Conservation (phyloP, 2,329 filamentous ascomycete genomes). For the Alternaria dauci region DNA sequence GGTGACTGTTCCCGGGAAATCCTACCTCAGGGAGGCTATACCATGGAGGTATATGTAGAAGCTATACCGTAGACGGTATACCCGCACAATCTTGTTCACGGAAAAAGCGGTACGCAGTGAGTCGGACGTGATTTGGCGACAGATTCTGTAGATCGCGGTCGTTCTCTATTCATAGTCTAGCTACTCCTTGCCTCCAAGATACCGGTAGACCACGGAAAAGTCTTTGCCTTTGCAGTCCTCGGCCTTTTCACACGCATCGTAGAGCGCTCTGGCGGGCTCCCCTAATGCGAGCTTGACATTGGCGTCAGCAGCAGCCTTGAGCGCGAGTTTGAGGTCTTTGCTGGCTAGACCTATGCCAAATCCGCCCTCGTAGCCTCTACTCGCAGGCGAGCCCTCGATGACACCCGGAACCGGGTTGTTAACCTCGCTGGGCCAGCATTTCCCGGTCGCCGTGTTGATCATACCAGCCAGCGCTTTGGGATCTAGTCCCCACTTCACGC, state of each 20-base stretch:
- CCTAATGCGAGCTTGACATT: conserved; percentile 58
- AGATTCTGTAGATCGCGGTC: too few species aligned
- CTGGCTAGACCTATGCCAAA: conserved; percentile 61
- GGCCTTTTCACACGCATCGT: conserved; percentile 55
- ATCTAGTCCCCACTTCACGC: conserved; percentile 69
- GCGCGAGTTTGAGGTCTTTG: conserved; percentile 60
- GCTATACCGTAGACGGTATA: too few species aligned
- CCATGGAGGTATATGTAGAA: too few species aligned
- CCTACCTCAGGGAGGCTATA: too few species aligned
- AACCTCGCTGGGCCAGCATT: conserved; percentile 93
- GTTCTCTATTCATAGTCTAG: not conserved
- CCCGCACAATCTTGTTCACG: too few species aligned
- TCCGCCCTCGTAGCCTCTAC: conserved; percentile 69
- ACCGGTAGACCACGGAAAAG: conserved; percentile 61
- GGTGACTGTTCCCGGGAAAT: too few species aligned
- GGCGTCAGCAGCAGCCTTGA: conserved; percentile 56
- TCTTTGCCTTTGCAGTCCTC: conserved; percentile 59
- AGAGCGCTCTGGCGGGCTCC: conserved; percentile 55
- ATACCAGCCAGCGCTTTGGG: conserved; percentile 77
- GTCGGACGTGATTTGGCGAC: too few species aligned
- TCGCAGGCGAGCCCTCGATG: conserved; percentile 76
- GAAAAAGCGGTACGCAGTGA: too few species aligned
- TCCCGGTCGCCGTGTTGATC: conserved; percentile 93
- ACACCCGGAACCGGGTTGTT: conserved; percentile 96
- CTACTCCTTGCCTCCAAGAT: conserved; percentile 58